Evolutionary conservation across 2,329 filamentous ascomycete species (phyloP), one percentile per base, ranked within the genome.

Genomic region (Xylariaceae sp.): DNA sequence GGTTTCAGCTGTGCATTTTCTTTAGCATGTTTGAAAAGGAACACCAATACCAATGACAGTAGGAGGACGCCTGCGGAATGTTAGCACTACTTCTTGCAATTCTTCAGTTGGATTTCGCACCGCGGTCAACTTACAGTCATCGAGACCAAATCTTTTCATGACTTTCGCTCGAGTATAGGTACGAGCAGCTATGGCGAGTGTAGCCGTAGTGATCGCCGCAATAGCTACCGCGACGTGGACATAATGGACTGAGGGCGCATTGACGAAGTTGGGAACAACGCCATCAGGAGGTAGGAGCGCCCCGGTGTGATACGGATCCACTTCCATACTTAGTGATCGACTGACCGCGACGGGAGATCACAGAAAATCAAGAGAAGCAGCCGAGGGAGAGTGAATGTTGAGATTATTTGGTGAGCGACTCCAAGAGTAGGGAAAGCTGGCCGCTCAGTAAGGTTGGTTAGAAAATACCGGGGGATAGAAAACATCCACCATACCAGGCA

Each of bases 91-190:
- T 3, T 32, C 12, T 21, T 36, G 13, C 11, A 26, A 9, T 21
- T n/a, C 19, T 8, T 15, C 26, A 15, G 27, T 12, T 21, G 18
- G 6, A 12, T n/a, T 16, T 30, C 6, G 13, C n/a, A 33, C n/a
- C n/a, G n/a, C n/a, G n/a, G n/a, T 19, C 26, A 17, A 41, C 34
- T 28, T 19, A 43, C 40, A 38, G 17, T 43, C 41, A 38, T 32
- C 36, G 7, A 36, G 8, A 14, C 40, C 41, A 15, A 43, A 36
- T 13, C 24, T 21, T 21, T 30, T 43, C n/a, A 43, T 7, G 17
- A 43, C 29, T 7, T 19, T 14, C 12, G 33, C 41, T n/a, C 41
- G 41, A 14, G 41, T 40, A 12, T 43, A 43, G 23, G 15, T 36
- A 12, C 41, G 24, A 13, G 30, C 32, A n/a, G 26, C 7, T 14